Percentiles rank a stretch among this genome's conserved stretches.
Evolutionary conservation across 306 rosid genomes (phyloP).

Genomic region (Vigna trinervia): DNA sequence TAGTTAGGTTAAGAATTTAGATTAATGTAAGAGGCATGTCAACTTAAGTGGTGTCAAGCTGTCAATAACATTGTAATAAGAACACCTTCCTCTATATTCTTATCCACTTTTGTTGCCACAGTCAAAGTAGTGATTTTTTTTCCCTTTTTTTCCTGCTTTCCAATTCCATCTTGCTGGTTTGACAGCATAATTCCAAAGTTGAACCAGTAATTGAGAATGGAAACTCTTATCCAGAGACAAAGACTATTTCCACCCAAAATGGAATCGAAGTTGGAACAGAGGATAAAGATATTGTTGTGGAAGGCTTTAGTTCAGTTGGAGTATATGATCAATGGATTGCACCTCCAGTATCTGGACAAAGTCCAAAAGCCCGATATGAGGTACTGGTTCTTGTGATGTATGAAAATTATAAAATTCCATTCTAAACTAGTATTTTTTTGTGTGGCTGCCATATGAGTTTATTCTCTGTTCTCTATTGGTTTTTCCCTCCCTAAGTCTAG

Average conservation of each 20-base stretch:
- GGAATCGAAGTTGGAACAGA: constrained; percentile 69
- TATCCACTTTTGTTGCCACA: constrained; percentile 23
- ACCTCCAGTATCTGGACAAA: constrained; percentile 73
- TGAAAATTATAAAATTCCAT: constrained; percentile 35
- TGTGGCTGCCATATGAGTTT: constrained; percentile 14
- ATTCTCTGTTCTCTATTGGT: neutral
- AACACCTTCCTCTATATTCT: constrained; percentile 28
- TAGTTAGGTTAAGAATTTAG: constrained; percentile 34
- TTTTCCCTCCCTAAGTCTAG: constrained; percentile 41
- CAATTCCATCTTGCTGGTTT: constrained; percentile 43
- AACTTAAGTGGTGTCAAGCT: constrained; percentile 21
- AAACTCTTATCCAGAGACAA: constrained; percentile 71
- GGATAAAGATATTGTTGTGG: constrained; percentile 81
- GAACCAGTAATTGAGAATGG: constrained; percentile 80
- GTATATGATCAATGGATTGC: constrained; percentile 87
- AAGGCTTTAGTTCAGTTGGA: constrained; percentile 69
- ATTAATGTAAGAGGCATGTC: constrained; percentile 19
- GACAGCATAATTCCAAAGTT: constrained; percentile 68
- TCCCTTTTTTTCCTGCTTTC: neutral
- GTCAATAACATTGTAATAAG: constrained; percentile 11
- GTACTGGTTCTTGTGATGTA: constrained; percentile 50
- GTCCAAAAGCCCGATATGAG: constrained; percentile 92
- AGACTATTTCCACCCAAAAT: constrained; percentile 74
- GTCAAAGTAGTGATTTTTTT: constrained; percentile 34
- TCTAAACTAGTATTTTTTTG: constrained; percentile 25